phyloP scores from a whole-genome alignment of 2,329 filamentous ascomycete species.

The Teratosphaeriaceae sp. region DNA sequence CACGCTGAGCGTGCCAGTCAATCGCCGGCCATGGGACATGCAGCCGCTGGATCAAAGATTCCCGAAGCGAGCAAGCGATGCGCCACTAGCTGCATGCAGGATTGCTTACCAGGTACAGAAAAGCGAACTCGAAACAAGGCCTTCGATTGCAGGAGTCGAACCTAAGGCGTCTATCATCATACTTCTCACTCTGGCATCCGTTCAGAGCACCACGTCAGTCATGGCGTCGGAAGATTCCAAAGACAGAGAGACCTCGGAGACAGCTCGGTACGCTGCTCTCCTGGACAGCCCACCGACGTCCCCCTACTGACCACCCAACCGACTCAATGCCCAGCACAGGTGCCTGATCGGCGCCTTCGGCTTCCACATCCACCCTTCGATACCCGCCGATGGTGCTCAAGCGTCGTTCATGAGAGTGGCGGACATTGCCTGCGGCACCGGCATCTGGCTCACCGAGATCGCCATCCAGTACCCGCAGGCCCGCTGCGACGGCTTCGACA shows the following conservation, averaged over 20 bases:
- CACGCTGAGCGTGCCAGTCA: too few species aligned
- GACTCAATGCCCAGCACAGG: conserved; percentile 3
- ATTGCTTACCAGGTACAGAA: too few species aligned
- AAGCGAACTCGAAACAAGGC: too few species aligned
- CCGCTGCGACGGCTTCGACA: conserved; percentile 3
- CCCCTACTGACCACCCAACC: background rate
- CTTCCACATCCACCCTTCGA: conserved; percentile 1
- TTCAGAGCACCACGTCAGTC: background rate
- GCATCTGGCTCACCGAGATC: background rate
- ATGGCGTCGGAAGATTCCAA: background rate
- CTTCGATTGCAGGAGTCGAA: too few species aligned
- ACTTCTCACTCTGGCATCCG: background rate
- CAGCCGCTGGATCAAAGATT: too few species aligned
- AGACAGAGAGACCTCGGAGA: background rate
- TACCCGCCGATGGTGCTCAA: background rate
- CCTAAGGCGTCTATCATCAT: background rate
- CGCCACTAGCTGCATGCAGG: too few species aligned
- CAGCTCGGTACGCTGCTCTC: background rate
- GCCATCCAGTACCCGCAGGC: background rate
- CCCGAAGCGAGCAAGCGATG: too few species aligned
- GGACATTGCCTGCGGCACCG: conserved; percentile 1
- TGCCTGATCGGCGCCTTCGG: conserved; percentile 1
- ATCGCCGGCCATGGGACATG: too few species aligned
- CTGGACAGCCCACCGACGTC: background rate
- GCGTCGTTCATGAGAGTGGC: background rate